These are phyloP conservation scores for Podospora australis DNA, from an alignment of 495 filamentous ascomycete species.

Conservation along the genomic window DNA sequence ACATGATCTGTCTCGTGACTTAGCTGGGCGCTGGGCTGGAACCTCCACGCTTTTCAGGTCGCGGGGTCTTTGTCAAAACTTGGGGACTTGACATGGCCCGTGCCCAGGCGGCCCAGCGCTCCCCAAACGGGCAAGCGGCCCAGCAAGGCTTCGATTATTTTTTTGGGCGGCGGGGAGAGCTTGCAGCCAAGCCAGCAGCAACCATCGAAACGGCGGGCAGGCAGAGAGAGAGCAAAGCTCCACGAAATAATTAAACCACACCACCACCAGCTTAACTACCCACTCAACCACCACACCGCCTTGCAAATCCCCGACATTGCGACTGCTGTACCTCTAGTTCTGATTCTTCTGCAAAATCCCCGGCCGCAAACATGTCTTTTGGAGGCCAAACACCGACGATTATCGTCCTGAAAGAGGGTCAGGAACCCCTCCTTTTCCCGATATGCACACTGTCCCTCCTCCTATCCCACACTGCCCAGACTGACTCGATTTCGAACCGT, in stretches of 20 bases:
- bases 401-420: conserved; percentile 96
- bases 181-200: no score
- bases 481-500: conserved; percentile 17
- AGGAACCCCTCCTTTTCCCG: conserved; percentile 40
- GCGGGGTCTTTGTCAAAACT: no score
- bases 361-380: conserved; percentile 70
- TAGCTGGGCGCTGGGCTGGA: no score
- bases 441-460: conserved; percentile 9
- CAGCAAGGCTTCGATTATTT: conserved; percentile 16
- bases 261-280: background rate
- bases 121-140: background rate
- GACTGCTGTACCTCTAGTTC: conserved; percentile 12
- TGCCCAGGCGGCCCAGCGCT: conserved; percentile 4
- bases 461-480: no score
- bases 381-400: conserved; percentile 98
- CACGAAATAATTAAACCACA: background rate
- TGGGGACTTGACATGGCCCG: background rate
- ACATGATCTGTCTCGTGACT: no score
- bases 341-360: no score
- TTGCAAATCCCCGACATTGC: no score
- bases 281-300: conserved; percentile 1
- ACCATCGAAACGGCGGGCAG: no score
- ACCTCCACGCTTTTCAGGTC: no score
- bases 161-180: background rate
- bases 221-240: background rate